Conservation (phyloP, 1,284 basidiomycete species). For the Naganishia cerealis region DNA sequence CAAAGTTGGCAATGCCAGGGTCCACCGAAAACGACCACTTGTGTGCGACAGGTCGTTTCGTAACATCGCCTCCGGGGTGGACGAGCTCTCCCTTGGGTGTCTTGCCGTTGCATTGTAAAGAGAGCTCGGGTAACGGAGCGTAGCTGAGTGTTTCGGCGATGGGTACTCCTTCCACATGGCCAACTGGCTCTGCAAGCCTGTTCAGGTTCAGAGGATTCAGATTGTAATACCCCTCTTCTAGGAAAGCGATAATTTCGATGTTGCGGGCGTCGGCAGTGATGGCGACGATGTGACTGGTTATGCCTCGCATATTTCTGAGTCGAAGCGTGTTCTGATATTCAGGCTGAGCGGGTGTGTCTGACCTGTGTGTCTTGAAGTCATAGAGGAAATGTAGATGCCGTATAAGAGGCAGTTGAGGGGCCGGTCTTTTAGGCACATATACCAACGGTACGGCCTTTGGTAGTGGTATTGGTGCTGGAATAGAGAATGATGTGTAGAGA, state of each 20-base stretch:
- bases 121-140: conserved; percentile 27
- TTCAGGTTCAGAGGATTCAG: conserved; percentile 7
- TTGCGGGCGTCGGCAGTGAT: conserved; percentile 42
- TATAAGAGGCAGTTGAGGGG: conserved; percentile 39
- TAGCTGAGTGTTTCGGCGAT: conserved; percentile 8
- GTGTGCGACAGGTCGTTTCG: conserved; percentile 20
- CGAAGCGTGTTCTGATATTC: conserved; percentile 39
- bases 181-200: conserved; percentile 6
- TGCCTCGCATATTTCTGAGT: conserved; percentile 47
- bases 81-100: conserved; percentile 23
- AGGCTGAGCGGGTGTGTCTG: neutral
- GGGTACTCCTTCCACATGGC: neutral
- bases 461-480: conserved; percentile 26
- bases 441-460: conserved; percentile 23
- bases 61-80: conserved; percentile 25
- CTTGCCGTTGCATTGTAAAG: conserved; percentile 26
- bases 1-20: conserved; percentile 11
- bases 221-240: conserved; percentile 35
- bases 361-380: conserved; percentile 9
- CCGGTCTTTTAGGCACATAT: conserved; percentile 30
- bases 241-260: conserved; percentile 48
- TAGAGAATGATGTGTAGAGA: conserved; percentile 12
- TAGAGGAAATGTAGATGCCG: conserved; percentile 42
- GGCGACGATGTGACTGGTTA: conserved; percentile 47
- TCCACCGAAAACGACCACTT: conserved; percentile 26